Conservation (phyloP, 73 alveolate genomes). For the Paramecium pentaurelia region DNA sequence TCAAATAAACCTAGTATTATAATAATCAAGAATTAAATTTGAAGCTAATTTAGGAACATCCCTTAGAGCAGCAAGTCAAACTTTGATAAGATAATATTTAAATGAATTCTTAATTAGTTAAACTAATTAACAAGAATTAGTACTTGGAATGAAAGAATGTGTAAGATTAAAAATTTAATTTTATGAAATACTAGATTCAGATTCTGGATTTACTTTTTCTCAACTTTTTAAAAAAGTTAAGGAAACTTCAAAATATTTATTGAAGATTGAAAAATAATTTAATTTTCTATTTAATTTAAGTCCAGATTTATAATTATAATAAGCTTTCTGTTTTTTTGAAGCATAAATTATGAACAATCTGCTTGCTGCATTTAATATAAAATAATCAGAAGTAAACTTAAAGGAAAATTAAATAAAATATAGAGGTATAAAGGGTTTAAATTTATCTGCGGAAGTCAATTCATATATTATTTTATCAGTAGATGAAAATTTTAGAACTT, state of each 20-base stretch:
- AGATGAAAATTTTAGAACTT: not conserved
- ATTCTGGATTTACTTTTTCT: not conserved
- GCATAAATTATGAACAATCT: not conserved
- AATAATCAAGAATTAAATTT: not conserved
- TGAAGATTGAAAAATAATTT: not conserved
- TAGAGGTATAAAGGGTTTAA: not conserved
- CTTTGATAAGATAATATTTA: not conserved
- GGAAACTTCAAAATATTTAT: not conserved
- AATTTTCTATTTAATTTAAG: not conserved
- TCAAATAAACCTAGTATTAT: not conserved
- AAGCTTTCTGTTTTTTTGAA: not conserved
- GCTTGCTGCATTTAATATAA: not conserved
- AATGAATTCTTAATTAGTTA: not conserved
- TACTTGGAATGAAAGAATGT: not conserved
- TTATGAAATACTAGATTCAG: not conserved
- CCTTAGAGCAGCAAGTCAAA: not conserved
- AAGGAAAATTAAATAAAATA: not conserved
- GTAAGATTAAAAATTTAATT: not conserved
- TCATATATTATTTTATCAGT: not conserved
- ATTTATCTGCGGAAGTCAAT: not conserved
- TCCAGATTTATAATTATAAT: not conserved
- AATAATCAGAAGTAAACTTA: not conserved
- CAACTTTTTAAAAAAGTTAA: not conserved
- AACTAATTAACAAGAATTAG: not conserved
- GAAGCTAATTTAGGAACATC: constrained; percentile 10